These are phyloP conservation scores for Zygosaccharomyces sapae DNA, from an alignment of 1,139 yeast species.

Conservation along the genomic window DNA sequence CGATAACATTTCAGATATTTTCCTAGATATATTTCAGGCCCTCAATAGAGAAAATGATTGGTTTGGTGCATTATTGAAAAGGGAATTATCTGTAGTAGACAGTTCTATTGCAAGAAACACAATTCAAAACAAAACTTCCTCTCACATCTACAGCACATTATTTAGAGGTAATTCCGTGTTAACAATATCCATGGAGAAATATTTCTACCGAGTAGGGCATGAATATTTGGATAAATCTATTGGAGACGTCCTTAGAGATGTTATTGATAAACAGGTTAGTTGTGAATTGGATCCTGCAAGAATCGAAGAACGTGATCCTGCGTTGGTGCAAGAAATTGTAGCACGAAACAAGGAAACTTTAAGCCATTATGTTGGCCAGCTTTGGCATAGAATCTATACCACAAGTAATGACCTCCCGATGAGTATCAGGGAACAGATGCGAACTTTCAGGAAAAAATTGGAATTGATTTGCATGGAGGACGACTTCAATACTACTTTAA, in stretches of 20 bases:
- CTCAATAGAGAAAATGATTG: conserved; percentile 61
- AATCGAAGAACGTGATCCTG: conserved; percentile 44
- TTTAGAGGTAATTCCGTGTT: conserved; percentile 83
- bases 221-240: conserved; percentile 72
- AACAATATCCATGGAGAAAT: conserved; percentile 75
- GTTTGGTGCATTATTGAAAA: conserved; percentile 64
- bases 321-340: conserved; percentile 39
- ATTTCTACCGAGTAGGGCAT: conserved; percentile 71
- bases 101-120: conserved; percentile 23
- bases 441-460: conserved; percentile 54
- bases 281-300: conserved; percentile 74
- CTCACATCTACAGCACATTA: conserved; percentile 59
- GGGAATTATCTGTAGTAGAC: conserved; percentile 52
- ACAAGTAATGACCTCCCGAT: conserved; percentile 76
- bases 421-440: conserved; percentile 59
- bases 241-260: conserved; percentile 58
- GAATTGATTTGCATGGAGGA: conserved; percentile 57
- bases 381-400: conserved; percentile 68
- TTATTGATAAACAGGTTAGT: conserved; percentile 47
- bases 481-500: conserved; percentile 48
- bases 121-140: conserved; percentile 22
- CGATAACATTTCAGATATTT: conserved; percentile 50
- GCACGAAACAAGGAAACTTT: conserved; percentile 53
- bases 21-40: conserved; percentile 63
- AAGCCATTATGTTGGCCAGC: conserved; percentile 50